Evolutionary conservation across 2,329 filamentous ascomycete species (phyloP), one percentile per base, ranked within the genome.

Genomic region (Penicillium griseofulvum): DNA sequence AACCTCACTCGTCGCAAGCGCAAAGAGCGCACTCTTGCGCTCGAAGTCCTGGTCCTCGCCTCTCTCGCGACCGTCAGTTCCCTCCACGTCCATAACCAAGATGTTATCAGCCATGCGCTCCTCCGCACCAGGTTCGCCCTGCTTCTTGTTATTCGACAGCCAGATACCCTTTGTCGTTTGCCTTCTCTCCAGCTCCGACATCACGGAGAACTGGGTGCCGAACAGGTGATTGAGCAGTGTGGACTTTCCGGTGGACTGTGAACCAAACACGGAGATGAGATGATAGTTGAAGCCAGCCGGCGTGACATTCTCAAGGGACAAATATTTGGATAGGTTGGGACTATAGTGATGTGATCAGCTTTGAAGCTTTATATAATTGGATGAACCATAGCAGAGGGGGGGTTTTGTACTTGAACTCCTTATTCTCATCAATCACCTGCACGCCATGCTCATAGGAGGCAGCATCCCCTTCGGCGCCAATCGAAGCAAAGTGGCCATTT

Each of bases 151-250:
- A 80, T 96, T 96, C 62, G 92, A 96, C 88, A 99, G 88, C 94
- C 94, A 99, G 72, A 99, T 99, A 71, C 94, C 94, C 80, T 97
- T 99, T 42, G 94, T 99, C 0, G 94, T 99, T 81, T 99, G 94
- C 59, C 91, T 87, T 62, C 94, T 86, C 74, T 97, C 91, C 59
- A 86, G 83, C 81, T 99, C 94, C 66, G 91, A 90, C 94, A 99
- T 99, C 71, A 99, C 93, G 65, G 91, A 93, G 78, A 99, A 99
- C 54, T 92, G 83, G 64, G 94, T 99, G 60, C 91, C 90, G 73
- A 99, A 99, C 54, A 99, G 86, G 76, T 93, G 83, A 79, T 99
- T 99, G 62, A 99, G 86, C 43, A 99, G 83, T 6, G 94, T 99
- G 43, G 94, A 97, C 79, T 99, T 99, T 65, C 94, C 94, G 34